Conservation (phyloP, 495 filamentous ascomycete genomes). For the Penicillium flavigenum region DNA sequence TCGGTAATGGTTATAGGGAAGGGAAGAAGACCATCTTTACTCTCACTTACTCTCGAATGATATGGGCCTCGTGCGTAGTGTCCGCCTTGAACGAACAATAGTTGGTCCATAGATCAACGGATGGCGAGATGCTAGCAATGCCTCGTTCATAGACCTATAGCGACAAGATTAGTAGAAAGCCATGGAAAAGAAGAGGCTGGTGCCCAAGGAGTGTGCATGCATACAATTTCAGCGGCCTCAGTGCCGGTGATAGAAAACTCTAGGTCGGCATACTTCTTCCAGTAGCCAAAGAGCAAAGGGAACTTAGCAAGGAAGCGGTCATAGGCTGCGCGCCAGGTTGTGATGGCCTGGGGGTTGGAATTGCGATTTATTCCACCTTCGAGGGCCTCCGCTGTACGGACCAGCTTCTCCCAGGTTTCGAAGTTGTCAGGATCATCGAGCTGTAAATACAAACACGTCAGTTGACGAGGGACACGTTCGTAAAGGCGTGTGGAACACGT, state of each 20-base stretch:
- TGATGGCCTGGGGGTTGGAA: constrained; percentile 90
- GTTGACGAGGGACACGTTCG: constrained; percentile 2
- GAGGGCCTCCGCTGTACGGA: constrained; percentile 75
- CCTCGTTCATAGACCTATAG: constrained; percentile 89
- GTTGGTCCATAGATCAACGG: constrained; percentile 93
- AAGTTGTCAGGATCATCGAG: constrained; percentile 84
- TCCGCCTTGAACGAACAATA: constrained; percentile 98
- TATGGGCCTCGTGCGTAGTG: constrained; percentile 87
- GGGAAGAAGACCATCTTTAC: constrained; percentile 68
- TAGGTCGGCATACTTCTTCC: constrained; percentile 98
- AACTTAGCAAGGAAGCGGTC: constrained; percentile 95
- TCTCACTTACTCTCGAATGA: constrained; percentile 99
- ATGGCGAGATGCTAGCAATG: constrained; percentile 86
- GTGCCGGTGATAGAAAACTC: constrained; percentile 97
- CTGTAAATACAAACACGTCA: constrained; percentile 23
- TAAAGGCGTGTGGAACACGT: constrained; percentile 21
- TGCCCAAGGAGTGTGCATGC: background rate
- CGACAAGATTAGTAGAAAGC: constrained; percentile 21
- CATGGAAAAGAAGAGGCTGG: background rate
- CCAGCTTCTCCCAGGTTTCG: constrained; percentile 91
- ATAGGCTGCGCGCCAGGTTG: constrained; percentile 77
- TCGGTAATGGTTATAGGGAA: constrained; percentile 40
- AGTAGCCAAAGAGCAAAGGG: constrained; percentile 94
- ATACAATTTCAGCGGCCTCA: constrained; percentile 96
- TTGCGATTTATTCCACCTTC: constrained; percentile 96